Conservation (phyloP, 2,329 filamentous ascomycete genomes). For the Colletotrichum noveboracense region DNA sequence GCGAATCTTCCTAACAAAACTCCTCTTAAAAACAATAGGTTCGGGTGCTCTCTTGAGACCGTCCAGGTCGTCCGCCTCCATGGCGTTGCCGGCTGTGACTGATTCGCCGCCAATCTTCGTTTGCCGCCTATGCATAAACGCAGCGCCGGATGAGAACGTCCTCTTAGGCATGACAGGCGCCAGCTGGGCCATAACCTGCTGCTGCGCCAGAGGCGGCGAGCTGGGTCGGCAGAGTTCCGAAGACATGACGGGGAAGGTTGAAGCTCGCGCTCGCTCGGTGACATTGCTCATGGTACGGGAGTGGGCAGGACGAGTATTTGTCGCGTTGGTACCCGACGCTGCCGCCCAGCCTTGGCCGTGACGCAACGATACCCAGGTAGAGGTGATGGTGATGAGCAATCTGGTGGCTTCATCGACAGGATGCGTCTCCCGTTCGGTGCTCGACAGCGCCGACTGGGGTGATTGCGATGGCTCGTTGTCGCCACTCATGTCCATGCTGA, state of each 20-base stretch:
- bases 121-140: conserved; percentile 27
- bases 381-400: conserved; percentile 27
- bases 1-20: conserved; percentile 8
- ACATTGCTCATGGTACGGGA: neutral
- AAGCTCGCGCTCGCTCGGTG: conserved; percentile 6
- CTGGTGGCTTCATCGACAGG: conserved; percentile 26
- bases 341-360: conserved; percentile 24
- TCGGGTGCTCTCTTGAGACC: neutral
- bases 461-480: conserved; percentile 5
- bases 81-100: neutral
- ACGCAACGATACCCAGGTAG: conserved; percentile 28
- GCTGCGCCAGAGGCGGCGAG: neutral
- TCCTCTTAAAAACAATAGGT: neutral
- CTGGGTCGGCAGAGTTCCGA: neutral
- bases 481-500: conserved; percentile 24
- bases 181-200: neutral
- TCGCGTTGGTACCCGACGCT: neutral
- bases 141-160: conserved; percentile 27
- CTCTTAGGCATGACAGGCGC: conserved; percentile 11
- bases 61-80: conserved; percentile 2
- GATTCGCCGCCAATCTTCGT: conserved; percentile 13
- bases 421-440: conserved; percentile 13
- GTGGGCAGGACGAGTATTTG: neutral
- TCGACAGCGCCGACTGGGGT: neutral
- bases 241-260: conserved; percentile 11